Conservation (phyloP, 305 asterid species). For the Solanum hybrid region DNA sequence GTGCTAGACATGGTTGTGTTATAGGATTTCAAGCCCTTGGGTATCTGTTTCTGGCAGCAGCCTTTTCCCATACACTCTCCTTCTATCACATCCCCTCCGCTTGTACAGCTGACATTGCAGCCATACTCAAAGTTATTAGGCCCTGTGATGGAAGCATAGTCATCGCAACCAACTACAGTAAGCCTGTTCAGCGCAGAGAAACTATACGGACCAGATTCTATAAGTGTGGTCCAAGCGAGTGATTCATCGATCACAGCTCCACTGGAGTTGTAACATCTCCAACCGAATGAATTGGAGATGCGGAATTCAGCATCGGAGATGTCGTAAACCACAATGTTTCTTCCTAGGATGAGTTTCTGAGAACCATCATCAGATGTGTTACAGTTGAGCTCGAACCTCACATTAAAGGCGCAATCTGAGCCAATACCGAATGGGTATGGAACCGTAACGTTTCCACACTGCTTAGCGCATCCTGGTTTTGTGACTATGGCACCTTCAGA, state of each 20-base stretch:
- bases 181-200: neutral
- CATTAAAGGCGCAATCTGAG: constrained; percentile 30
- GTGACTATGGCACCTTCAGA: constrained; percentile 7
- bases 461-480: constrained; percentile 32
- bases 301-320: constrained; percentile 18
- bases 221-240: neutral
- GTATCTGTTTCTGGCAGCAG: constrained; percentile 33
- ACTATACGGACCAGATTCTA: neutral
- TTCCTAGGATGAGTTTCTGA: constrained; percentile 9
- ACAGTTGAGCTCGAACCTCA: constrained; percentile 18
- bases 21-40: constrained; percentile 13
- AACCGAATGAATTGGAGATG: constrained; percentile 17
- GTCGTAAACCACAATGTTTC: constrained; percentile 2
- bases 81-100: constrained; percentile 23
- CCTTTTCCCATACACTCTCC: constrained; percentile 49
- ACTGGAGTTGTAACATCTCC: neutral
- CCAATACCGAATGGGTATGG: constrained; percentile 63
- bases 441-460: constrained; percentile 38
- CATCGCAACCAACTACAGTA: neutral
- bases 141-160: neutral
- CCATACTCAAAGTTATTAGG: neutral
- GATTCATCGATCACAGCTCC: neutral
- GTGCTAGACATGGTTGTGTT: neutral
- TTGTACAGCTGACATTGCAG: constrained; percentile 7
- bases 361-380: constrained; percentile 16